Conservation (phyloP, 2,329 filamentous ascomycete species). For the Blastomyces parvus region DNA sequence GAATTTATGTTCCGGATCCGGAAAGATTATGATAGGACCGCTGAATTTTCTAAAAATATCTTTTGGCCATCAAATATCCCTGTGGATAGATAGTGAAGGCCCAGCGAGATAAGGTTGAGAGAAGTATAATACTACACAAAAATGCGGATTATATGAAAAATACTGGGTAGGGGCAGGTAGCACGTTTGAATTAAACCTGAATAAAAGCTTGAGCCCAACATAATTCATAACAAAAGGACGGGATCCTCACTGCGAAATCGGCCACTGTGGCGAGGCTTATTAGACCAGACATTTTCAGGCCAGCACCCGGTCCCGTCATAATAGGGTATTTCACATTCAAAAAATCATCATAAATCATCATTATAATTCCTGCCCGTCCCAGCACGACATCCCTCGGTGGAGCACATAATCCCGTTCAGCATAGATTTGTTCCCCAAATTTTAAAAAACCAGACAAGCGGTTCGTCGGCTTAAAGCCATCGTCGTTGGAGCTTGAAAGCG, state of each 20-base stretch:
- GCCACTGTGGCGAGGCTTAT: background rate
- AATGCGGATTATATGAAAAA: background rate
- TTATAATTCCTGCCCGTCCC: background rate
- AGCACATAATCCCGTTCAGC: background rate
- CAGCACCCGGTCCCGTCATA: background rate
- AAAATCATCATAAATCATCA: background rate
- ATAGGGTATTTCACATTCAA: background rate
- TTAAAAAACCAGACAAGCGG: background rate
- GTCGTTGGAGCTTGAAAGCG: background rate
- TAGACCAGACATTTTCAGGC: background rate
- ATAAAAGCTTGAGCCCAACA: background rate
- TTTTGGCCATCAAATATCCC: too few relatives aligned
- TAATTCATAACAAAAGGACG: background rate
- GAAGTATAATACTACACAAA: background rate
- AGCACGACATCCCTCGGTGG: background rate
- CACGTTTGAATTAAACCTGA: background rate
- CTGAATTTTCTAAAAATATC: too few relatives aligned
- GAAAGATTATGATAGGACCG: too few relatives aligned
- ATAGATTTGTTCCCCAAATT: background rate
- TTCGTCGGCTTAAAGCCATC: background rate
- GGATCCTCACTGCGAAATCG: background rate
- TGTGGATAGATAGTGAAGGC: too few relatives aligned
- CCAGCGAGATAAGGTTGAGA: too few relatives aligned
- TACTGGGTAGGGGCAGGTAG: background rate
- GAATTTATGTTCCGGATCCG: too few relatives aligned